These are phyloP conservation scores for Achaetomium macrosporum DNA, from an alignment of 2,329 filamentous ascomycete species.

Conservation along the genomic window DNA sequence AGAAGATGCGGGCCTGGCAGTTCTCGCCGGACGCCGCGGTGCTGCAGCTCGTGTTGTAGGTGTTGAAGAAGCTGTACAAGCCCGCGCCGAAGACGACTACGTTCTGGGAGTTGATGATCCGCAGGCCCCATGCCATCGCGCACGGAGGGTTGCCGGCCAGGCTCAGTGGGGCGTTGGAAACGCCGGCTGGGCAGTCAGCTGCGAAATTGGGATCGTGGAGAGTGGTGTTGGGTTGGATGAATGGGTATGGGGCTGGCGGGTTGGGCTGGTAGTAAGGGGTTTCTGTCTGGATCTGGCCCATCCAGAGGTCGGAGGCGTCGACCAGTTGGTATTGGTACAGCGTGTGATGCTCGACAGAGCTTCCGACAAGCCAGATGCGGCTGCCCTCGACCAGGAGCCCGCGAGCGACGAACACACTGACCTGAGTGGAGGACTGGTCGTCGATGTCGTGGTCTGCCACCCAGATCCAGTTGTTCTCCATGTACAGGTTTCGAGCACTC, in stretches of 20 bases:
- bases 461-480: slow-evolving; percentile 49
- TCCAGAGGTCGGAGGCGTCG: slow-evolving; percentile 54
- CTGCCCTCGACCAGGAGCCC: slow-evolving; percentile 43
- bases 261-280: slow-evolving; percentile 67
- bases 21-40: slow-evolving; percentile 33
- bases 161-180: slow-evolving; percentile 10
- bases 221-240: slow-evolving; percentile 35
- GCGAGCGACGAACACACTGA: slow-evolving; percentile 45
- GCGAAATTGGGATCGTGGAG: slow-evolving; percentile 49
- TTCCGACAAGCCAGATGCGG: slow-evolving; percentile 58
- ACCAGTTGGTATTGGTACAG: slow-evolving; percentile 65
- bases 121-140: slow-evolving; percentile 58
- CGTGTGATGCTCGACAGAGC: slow-evolving; percentile 58
- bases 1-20: slow-evolving; percentile 42
- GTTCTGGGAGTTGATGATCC: slow-evolving; percentile 50
- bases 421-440: slow-evolving; percentile 36
- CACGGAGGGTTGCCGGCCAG: slow-evolving; percentile 34
- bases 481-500: slow-evolving; percentile 33
- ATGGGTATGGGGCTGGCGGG: slow-evolving; percentile 53
- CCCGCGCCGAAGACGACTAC: slow-evolving; percentile 57
- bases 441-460: slow-evolving; percentile 49
- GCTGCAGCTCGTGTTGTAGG: slow-evolving; percentile 49
- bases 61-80: slow-evolving; percentile 62
- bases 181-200: slow-evolving; percentile 30
- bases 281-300: slow-evolving; percentile 62